Conservation (phyloP, 2,329 filamentous ascomycete species). For the Arthrobotrys musiformis region DNA sequence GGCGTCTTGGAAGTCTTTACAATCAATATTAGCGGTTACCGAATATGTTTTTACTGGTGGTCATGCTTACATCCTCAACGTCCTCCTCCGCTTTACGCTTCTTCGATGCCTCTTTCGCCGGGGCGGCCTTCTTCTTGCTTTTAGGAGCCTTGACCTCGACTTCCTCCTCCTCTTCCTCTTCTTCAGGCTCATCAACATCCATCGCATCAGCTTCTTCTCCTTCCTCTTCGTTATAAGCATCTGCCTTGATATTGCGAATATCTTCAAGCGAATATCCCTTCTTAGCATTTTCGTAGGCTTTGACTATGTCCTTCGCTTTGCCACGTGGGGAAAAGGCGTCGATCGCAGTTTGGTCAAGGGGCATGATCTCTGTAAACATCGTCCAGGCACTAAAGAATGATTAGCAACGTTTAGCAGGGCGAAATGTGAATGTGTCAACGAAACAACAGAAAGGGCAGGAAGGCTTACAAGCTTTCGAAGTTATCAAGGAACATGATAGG, state of each 20-base stretch:
- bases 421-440: too few species aligned
- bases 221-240: slow-evolving; percentile 64
- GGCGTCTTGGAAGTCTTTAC: slow-evolving; percentile 75
- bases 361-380: slow-evolving; percentile 81
- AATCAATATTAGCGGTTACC: slow-evolving; percentile 64
- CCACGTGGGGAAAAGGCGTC: slow-evolving; percentile 73
- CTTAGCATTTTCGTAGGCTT: slow-evolving; percentile 81
- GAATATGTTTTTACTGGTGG: not conserved
- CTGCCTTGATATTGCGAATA: slow-evolving; percentile 82
- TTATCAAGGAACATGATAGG: slow-evolving; percentile 54
- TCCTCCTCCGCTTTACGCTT: slow-evolving; percentile 75
- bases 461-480: slow-evolving; percentile 73
- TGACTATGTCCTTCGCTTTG: slow-evolving; percentile 83
- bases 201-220: slow-evolving; percentile 55
- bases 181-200: slow-evolving; percentile 61
- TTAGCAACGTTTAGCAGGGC: slow-evolving; percentile 51
- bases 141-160: slow-evolving; percentile 72
- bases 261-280: slow-evolving; percentile 80
- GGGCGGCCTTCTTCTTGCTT: slow-evolving; percentile 69
- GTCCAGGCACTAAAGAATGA: slow-evolving; percentile 81
- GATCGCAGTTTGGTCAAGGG: slow-evolving; percentile 79
- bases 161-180: slow-evolving; percentile 63
- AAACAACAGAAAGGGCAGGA: not conserved
- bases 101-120: slow-evolving; percentile 64
- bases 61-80: slow-evolving; percentile 71